Percentiles rank a stretch among this genome's conserved stretches.
These are phyloP conservation scores for Candida xiaguanensis DNA, from an alignment of 805 yeast species.

Conservation along the genomic window DNA sequence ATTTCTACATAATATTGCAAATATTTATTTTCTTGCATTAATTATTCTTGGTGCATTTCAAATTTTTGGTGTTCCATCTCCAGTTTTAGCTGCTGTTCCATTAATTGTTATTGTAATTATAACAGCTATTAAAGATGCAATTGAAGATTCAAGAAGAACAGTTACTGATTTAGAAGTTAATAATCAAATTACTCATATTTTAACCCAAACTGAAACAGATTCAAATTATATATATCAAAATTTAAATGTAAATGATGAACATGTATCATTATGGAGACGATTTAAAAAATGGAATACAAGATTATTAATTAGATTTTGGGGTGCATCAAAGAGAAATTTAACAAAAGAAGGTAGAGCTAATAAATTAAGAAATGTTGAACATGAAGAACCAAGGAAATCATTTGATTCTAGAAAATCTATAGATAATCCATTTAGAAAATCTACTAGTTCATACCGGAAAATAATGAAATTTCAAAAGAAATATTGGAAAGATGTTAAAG, in stretches of 20 bases:
- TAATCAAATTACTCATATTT: conserved; percentile 67
- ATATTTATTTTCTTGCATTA: conserved; percentile 76
- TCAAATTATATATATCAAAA: conserved; percentile 37
- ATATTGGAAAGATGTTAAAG: conserved; percentile 69
- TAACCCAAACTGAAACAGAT: conserved; percentile 28
- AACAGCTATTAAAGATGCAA: conserved; percentile 76
- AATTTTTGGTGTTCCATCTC: conserved; percentile 78
- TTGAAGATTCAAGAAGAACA: conserved; percentile 78
- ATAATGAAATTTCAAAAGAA: conserved; percentile 28
- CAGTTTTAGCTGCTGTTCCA: conserved; percentile 73
- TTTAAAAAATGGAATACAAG: conserved; percentile 53
- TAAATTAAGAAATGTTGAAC: conserved; percentile 17
- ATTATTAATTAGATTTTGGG: conserved; percentile 23
- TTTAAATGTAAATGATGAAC: conserved; percentile 59
- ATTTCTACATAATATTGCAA: conserved; percentile 79
- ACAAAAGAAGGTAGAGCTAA: conserved; percentile 35
- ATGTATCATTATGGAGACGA: conserved; percentile 63
- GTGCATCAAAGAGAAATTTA: conserved; percentile 24
- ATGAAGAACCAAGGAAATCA: conserved; percentile 20
- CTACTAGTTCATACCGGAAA: conserved; percentile 10
- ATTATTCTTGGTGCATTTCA: conserved; percentile 76
- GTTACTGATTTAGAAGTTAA: conserved; percentile 69
- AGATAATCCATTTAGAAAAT: conserved; percentile 15
- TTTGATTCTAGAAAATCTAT: conserved; percentile 28
- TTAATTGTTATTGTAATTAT: conserved; percentile 71